These are phyloP conservation scores for Verticillium alfalfae DNA, from an alignment of 2,329 filamentous ascomycete species.

Conservation along the genomic window DNA sequence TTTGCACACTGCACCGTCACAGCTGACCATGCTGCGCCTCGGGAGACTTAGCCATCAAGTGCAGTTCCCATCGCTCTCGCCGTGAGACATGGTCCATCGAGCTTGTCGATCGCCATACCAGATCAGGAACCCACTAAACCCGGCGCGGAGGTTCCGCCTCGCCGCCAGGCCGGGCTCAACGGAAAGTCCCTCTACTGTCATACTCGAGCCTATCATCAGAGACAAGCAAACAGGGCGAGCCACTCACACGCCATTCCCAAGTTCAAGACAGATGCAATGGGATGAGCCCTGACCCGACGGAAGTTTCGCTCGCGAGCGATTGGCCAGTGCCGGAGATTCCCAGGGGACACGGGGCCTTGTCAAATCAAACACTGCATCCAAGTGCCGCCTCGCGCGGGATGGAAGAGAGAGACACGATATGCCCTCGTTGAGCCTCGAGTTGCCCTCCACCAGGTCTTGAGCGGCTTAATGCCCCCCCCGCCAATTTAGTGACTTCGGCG, in stretches of 20 bases:
- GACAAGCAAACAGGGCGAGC: not conserved
- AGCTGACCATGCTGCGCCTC: not conserved
- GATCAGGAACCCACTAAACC: not conserved
- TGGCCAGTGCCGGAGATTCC: not conserved
- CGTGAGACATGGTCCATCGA: not conserved
- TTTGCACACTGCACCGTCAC: not conserved
- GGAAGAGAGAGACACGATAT: not conserved
- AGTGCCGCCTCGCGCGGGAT: not conserved
- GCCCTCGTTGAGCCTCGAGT: not conserved
- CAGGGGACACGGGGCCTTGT: not conserved
- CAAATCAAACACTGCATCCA: not conserved
- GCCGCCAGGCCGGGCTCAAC: not conserved
- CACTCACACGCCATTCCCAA: not conserved
- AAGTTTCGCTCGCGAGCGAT: not conserved
- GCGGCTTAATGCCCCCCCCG: not conserved
- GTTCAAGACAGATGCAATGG: not conserved
- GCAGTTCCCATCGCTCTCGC: too few relatives aligned
- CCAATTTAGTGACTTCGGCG: not conserved
- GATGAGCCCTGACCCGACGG: not conserved
- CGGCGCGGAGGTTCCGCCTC: not conserved
- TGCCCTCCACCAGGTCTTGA: not conserved
- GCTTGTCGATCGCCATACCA: not conserved
- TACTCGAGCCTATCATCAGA: not conserved
- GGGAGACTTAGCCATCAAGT: not conserved
- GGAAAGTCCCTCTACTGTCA: not conserved